A percentile compares a stretch with the other conserved stretches of the same genome.
Evolutionary conservation across 129 eudicot genomes (phyloP).

Genomic region (Centella asiatica): DNA sequence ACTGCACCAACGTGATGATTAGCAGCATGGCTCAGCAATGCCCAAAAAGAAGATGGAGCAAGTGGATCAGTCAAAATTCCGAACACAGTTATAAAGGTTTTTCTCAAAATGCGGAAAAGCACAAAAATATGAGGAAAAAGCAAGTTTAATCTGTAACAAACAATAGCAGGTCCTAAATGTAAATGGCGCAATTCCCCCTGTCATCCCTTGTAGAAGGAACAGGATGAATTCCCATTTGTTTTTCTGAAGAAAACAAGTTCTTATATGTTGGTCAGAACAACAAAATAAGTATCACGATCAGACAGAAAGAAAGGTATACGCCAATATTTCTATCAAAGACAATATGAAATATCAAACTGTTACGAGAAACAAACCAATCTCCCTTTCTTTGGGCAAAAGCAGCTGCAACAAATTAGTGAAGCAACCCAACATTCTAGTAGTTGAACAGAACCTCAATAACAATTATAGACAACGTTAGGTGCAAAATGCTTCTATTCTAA

Average conservation of each 20-base stretch:
- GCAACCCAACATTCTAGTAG: background rate
- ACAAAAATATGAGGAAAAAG: background rate
- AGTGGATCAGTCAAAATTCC: constrained; percentile 47
- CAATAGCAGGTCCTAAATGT: background rate
- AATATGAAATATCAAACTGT: background rate
- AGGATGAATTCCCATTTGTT: constrained; percentile 94
- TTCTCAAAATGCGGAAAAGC: background rate
- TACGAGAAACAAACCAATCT: background rate
- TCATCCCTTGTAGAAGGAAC: constrained; percentile 64
- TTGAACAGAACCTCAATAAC: background rate
- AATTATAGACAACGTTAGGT: background rate
- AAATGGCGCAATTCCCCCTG: constrained; percentile 39
- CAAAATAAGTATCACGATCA: constrained; percentile 8
- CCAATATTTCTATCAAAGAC: background rate
- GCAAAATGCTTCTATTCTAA: background rate
- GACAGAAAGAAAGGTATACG: background rate
- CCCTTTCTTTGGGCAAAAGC: background rate
- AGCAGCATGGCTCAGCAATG: constrained; percentile 49
- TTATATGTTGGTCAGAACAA: constrained; percentile 1
- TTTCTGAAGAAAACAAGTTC: constrained; percentile 45
- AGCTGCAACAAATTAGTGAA: background rate
- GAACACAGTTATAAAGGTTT: constrained; percentile 14
- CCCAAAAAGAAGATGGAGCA: constrained; percentile 51
- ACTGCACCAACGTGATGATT: constrained; percentile 43
- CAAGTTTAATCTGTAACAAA: background rate